These are phyloP conservation scores for Xylaria bambusicola DNA, from an alignment of 495 filamentous ascomycete species.

Conservation along the genomic window DNA sequence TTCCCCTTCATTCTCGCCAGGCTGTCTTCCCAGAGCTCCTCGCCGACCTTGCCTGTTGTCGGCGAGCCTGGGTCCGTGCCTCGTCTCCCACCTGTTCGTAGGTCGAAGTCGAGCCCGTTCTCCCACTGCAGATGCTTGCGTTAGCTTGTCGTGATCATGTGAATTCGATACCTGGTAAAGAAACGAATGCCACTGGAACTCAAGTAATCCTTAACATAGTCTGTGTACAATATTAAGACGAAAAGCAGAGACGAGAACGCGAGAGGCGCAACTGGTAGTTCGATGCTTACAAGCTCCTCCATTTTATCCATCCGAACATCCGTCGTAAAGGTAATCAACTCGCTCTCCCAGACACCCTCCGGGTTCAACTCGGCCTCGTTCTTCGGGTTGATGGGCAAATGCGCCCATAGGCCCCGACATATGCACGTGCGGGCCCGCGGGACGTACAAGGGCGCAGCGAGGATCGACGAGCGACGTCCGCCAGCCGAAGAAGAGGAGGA, in stretches of 20 bases:
- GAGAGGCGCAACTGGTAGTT: no score
- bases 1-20: constrained; percentile 33
- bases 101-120: constrained; percentile 15
- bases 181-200: no score
- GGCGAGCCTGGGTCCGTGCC: constrained; percentile 14
- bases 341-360: constrained; percentile 62
- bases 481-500: not conserved
- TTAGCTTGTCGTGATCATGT: not conserved
- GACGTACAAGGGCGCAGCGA: constrained; percentile 19
- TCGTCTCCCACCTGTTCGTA: not conserved
- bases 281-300: constrained; percentile 57
- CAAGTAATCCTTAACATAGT: no score
- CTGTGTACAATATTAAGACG: no score
- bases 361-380: constrained; percentile 64
- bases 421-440: constrained; percentile 58
- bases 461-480: constrained; percentile 8
- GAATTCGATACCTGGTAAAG: no score
- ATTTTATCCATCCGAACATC: constrained; percentile 86
- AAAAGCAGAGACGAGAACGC: no score
- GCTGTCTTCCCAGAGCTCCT: constrained; percentile 18
- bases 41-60: constrained; percentile 17
- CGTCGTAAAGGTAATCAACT: constrained; percentile 80
- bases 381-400: constrained; percentile 67
- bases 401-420: constrained; percentile 81
- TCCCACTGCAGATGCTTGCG: constrained; percentile 15